Conservation (phyloP, 192 early-diverging fungal species). For the Oehlia diaphana region DNA sequence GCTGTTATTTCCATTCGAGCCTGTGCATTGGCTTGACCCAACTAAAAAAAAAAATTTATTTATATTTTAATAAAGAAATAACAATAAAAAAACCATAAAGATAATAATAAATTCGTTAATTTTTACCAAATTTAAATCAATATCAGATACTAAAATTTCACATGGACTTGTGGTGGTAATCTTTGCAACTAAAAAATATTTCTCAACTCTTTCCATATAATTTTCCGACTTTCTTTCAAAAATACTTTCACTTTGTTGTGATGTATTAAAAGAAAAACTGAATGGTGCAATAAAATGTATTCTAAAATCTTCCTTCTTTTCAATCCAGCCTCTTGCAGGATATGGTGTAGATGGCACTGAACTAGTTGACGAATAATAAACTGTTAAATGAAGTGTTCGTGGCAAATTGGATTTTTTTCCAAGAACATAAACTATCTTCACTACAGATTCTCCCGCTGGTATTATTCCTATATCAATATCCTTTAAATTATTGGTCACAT, state of each 20-base stretch:
- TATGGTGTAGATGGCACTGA: constrained; percentile 31
- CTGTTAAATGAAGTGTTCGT: constrained; percentile 36
- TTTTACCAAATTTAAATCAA: constrained; percentile 36
- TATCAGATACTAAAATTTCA: constrained; percentile 48
- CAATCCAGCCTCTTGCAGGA: constrained; percentile 41
- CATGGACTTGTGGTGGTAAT: constrained; percentile 46
- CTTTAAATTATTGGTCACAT: constrained; percentile 23
- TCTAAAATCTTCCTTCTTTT: constrained; percentile 56
- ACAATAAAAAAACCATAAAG: constrained; percentile 31
- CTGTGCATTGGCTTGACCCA: constrained; percentile 8
- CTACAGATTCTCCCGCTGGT: constrained; percentile 32
- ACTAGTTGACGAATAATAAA: constrained; percentile 43
- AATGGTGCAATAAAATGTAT: constrained; percentile 60
- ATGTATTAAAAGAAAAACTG: constrained; percentile 45
- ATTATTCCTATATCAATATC: constrained; percentile 51
- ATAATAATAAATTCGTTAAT: constrained; percentile 20
- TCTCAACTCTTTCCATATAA: constrained; percentile 35
- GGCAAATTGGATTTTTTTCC: constrained; percentile 29
- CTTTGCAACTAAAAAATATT: constrained; percentile 36
- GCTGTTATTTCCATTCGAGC: constrained; percentile 12
- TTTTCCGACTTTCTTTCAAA: constrained; percentile 11
- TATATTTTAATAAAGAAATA: background rate
- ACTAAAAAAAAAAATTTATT: background rate
- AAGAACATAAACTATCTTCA: constrained; percentile 35
- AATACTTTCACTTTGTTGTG: constrained; percentile 25